Evolutionary conservation across 306 rosid species (phyloP).

Genomic region (Vachellia collinsii): DNA sequence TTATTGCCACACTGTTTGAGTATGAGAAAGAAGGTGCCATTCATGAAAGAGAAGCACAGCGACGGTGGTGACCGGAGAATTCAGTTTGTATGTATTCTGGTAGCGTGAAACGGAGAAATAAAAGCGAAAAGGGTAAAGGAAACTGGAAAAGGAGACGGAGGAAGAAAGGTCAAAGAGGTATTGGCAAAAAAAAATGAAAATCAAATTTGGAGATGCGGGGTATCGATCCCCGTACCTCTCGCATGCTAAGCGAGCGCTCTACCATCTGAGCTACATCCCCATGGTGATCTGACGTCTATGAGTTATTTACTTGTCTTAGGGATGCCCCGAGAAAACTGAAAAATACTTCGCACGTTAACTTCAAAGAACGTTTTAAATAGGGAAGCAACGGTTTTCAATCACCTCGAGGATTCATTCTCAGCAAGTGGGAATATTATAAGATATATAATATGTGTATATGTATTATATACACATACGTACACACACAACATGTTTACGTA

Average conservation of each 20-base stretch:
- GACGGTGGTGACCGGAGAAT: background rate
- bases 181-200: too few species aligned
- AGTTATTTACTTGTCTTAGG: too few species aligned
- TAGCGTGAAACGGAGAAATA: background rate
- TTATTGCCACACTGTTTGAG: conserved; percentile 7
- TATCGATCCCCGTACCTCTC: conserved; percentile 75
- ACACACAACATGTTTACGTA: too few species aligned
- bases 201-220: conserved; percentile 60
- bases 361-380: background rate
- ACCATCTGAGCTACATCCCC: conserved; percentile 81
- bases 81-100: background rate
- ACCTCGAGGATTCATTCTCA: background rate
- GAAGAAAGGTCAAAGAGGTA: too few species aligned
- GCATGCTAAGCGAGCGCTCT: conserved; percentile 85
- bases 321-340: too few species aligned
- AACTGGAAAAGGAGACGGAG: too few species aligned
- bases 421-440: background rate
- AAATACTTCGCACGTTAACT: background rate
- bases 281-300: too few species aligned
- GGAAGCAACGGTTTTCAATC: background rate
- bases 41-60: conserved; percentile 41
- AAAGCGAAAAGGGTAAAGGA: background rate
- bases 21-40: conserved; percentile 27
- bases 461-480: too few species aligned
- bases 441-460: background rate